These are phyloP conservation scores for Citrus trifoliata DNA, from an alignment of 345 rosid species.

Conservation along the genomic window DNA sequence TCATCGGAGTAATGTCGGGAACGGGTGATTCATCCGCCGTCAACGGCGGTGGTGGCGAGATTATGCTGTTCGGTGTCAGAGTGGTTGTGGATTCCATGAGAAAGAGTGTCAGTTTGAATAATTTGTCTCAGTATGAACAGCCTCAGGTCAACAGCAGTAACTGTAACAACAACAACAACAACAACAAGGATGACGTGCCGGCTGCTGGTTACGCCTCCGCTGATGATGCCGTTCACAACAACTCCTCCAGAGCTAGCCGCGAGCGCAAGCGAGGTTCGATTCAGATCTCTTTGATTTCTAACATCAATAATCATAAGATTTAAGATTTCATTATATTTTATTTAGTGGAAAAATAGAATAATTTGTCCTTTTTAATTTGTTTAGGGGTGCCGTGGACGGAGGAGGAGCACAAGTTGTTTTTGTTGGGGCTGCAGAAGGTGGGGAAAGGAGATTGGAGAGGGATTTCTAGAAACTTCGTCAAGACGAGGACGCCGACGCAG, in stretches of 20 bases:
- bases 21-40: neutral
- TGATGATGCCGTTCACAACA: constrained; percentile 62
- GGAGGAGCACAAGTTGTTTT: constrained; percentile 87
- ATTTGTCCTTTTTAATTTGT: neutral
- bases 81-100: constrained; percentile 93
- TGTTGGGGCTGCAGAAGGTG: constrained; percentile 75
- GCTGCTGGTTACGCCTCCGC: constrained; percentile 72
- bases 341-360: neutral
- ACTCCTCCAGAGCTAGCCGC: constrained; percentile 26
- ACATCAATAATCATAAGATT: neutral
- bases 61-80: constrained; percentile 88
- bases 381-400: constrained; percentile 97
- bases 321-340: neutral
- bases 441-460: constrained; percentile 99
- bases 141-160: constrained; percentile 28
- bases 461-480: constrained; percentile 82
- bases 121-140: constrained; percentile 72
- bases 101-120: constrained; percentile 84
- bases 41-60: constrained; percentile 37
- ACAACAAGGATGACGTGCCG: constrained; percentile 25
- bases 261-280: constrained; percentile 84
- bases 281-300: constrained; percentile 5
- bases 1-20: neutral
- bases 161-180: constrained; percentile 7
- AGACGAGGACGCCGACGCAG: constrained; percentile 86